Conservation (phyloP, 805 yeast species). For the Saccharomycopsis synnaedendra region DNA sequence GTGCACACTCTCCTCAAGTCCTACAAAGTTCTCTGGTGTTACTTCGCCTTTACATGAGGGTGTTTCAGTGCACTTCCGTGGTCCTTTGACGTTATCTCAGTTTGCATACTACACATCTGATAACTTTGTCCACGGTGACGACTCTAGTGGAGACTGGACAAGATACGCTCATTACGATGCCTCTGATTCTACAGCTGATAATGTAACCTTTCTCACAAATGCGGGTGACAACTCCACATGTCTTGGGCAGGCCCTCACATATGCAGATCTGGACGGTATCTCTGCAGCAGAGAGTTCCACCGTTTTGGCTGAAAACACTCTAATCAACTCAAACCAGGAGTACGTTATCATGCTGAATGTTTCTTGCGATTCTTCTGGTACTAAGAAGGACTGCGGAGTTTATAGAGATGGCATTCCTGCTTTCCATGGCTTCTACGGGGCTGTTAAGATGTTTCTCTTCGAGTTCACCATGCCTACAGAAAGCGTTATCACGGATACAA, state of each 20-base stretch:
- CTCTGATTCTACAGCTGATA: slow-evolving; percentile 52
- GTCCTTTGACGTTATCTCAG: slow-evolving; percentile 50
- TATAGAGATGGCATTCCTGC: slow-evolving; percentile 84
- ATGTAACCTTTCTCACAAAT: slow-evolving; percentile 59
- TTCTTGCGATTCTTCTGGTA: slow-evolving; percentile 46
- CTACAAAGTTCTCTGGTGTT: slow-evolving; percentile 34
- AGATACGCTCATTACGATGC: slow-evolving; percentile 60
- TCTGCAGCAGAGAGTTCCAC: slow-evolving; percentile 35
- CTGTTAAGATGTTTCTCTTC: slow-evolving; percentile 74
- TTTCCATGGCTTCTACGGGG: slow-evolving; percentile 86
- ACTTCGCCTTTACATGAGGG: slow-evolving; percentile 60
- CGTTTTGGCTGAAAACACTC: slow-evolving; percentile 35
- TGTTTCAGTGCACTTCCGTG: slow-evolving; percentile 68
- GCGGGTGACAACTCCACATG: slow-evolving; percentile 54
- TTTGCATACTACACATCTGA: slow-evolving; percentile 41
- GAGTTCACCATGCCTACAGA: slow-evolving; percentile 87
- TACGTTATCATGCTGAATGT: slow-evolving; percentile 68
- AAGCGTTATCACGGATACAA: slow-evolving; percentile 26
- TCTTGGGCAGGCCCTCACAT: slow-evolving; percentile 57
- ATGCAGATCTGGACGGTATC: slow-evolving; percentile 47
- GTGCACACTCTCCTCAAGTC: slow-evolving; percentile 29
- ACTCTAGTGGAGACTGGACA: slow-evolving; percentile 44
- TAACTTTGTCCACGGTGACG: slow-evolving; percentile 24
- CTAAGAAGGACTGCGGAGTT: slow-evolving; percentile 65
- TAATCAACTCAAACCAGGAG: slow-evolving; percentile 65